Percentiles rank a stretch among this genome's conserved stretches.
Conservation (phyloP, 2,329 filamentous ascomycete genomes). For the Ilyonectria sp. region DNA sequence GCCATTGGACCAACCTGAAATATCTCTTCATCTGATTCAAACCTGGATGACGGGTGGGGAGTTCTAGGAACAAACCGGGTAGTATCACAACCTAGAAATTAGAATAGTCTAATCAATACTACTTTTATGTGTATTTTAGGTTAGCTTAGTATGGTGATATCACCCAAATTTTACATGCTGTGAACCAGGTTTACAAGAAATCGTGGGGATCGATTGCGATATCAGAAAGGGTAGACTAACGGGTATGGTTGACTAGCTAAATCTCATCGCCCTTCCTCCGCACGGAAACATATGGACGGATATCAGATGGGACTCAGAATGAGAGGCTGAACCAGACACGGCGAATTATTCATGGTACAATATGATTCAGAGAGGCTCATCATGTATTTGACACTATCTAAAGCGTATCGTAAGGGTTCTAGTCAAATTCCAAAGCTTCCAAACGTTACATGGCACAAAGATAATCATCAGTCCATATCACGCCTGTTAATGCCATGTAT, state of each 20-base stretch:
- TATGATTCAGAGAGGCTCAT: background rate
- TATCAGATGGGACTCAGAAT: too few species aligned
- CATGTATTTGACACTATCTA: background rate
- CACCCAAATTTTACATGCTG: too few species aligned
- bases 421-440: background rate
- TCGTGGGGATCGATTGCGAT: too few species aligned
- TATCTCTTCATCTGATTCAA: constrained; percentile 13
- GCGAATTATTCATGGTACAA: too few species aligned
- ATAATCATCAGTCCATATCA: background rate
- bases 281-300: too few species aligned
- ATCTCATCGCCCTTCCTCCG: too few species aligned
- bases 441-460: background rate
- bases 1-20: constrained; percentile 20
- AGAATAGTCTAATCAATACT: background rate
- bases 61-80: background rate
- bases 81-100: background rate
- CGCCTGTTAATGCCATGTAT: constrained; percentile 45
- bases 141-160: too few species aligned
- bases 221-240: too few species aligned
- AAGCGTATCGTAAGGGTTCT: background rate
- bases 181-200: too few species aligned
- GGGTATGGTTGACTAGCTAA: too few species aligned
- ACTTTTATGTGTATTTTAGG: too few species aligned
- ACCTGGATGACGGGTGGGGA: constrained; percentile 13
- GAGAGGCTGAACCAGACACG: too few species aligned